phyloP scores from a whole-genome alignment of 805 yeast species.

The Suhomyces kilbournensis region DNA sequence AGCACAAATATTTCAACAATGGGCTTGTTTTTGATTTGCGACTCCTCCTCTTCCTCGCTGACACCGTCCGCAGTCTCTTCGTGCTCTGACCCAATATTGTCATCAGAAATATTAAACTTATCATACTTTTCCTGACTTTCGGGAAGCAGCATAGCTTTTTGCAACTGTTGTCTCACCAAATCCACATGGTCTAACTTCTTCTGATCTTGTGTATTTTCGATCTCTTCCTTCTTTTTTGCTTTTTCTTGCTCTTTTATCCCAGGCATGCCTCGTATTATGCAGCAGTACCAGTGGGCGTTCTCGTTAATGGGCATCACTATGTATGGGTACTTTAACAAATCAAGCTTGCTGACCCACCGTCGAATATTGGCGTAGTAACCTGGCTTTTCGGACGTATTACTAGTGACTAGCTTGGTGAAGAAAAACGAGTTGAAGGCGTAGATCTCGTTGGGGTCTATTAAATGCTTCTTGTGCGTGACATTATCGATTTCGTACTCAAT shows the following conservation, averaged over 20 bases:
- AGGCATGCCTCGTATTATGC: slow-evolving; percentile 60
- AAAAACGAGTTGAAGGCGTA: slow-evolving; percentile 81
- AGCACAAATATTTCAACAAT: slow-evolving; percentile 52
- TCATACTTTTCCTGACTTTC: slow-evolving; percentile 5
- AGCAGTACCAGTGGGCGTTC: slow-evolving; percentile 83
- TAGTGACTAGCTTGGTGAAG: slow-evolving; percentile 56
- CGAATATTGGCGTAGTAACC: slow-evolving; percentile 60
- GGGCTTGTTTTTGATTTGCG: slow-evolving; percentile 1
- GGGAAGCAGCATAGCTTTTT: slow-evolving; percentile 6
- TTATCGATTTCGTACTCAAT: slow-evolving; percentile 53
- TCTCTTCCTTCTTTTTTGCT: not conserved
- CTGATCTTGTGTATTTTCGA: too few species aligned
- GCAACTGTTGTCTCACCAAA: not conserved
- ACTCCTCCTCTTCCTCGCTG: not conserved
- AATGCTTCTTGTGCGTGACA: slow-evolving; percentile 19
- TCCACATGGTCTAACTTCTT: not conserved
- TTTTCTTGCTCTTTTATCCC: slow-evolving; percentile 12
- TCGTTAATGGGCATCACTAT: slow-evolving; percentile 81
- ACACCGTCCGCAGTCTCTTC: not conserved
- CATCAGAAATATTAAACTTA: slow-evolving; percentile 2
- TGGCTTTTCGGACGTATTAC: slow-evolving; percentile 14
- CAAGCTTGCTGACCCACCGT: slow-evolving; percentile 75
- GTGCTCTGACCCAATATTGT: slow-evolving; percentile 1
- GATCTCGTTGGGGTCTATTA: slow-evolving; percentile 38
- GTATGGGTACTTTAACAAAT: slow-evolving; percentile 52